Percentiles rank a stretch among this genome's conserved stretches.
These are phyloP conservation scores for Aspergillus piperis DNA, from an alignment of 2,329 filamentous ascomycete genomes.

Conservation along the genomic window DNA sequence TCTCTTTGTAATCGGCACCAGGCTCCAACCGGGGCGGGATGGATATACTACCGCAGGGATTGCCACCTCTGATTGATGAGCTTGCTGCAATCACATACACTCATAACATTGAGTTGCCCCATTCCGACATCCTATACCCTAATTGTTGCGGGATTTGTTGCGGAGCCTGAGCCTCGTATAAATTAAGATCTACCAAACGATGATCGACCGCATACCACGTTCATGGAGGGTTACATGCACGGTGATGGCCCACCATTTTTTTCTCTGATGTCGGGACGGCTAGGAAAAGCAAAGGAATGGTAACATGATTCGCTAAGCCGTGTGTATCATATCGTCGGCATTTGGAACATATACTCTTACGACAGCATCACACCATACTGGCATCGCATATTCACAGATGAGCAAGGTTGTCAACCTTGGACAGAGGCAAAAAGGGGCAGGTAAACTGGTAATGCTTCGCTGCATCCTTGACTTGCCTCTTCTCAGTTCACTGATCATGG, in stretches of 20 bases:
- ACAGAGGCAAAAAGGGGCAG: too few relatives aligned
- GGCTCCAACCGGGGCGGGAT: not conserved
- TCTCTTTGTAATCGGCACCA: not conserved
- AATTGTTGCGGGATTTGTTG: not conserved
- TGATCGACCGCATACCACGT: not conserved
- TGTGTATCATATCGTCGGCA: not conserved
- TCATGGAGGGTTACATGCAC: not conserved
- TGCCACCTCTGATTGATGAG: not conserved
- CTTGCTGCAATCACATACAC: not conserved
- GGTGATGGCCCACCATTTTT: not conserved
- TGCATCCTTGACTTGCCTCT: not conserved
- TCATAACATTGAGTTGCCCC: not conserved
- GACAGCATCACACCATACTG: not conserved
- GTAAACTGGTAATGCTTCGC: not conserved
- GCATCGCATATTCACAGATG: not conserved
- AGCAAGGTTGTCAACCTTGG: not conserved
- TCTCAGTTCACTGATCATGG: not conserved
- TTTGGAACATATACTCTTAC: not conserved
- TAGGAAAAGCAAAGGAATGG: not conserved
- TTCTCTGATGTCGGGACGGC: too few relatives aligned
- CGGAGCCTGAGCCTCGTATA: not conserved
- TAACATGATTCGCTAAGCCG: not conserved
- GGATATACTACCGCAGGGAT: not conserved
- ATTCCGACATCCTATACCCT: not conserved
- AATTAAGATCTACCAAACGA: not conserved